These are phyloP conservation scores for Chrysophaeum taylorii DNA, from an alignment of 352 stramenopile genomes.

Conservation along the genomic window DNA sequence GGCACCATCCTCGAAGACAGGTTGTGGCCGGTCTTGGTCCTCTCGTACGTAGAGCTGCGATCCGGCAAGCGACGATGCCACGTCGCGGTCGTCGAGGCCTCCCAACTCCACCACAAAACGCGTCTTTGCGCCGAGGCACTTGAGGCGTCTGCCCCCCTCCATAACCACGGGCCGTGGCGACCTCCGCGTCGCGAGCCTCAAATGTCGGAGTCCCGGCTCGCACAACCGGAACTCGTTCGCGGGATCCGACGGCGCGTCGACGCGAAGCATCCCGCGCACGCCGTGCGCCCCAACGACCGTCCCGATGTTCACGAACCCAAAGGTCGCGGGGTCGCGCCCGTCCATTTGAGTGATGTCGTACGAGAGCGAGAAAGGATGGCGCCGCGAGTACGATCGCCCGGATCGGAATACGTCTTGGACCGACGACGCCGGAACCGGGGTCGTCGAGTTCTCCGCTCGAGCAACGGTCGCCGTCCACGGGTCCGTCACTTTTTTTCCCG, in stretches of 20 bases:
- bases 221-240: neutral
- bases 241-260: neutral
- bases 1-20: neutral
- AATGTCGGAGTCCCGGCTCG: neutral
- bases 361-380: no score
- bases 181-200: neutral
- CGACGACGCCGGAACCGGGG: no score
- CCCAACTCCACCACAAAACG: neutral
- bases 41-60: neutral
- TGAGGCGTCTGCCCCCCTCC: neutral
- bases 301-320: neutral
- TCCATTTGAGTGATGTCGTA: no score
- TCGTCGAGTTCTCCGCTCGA: no score
- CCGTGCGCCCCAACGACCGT: conserved; percentile 3
- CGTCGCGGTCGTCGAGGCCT: neutral
- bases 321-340: neutral
- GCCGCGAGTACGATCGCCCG: no score
- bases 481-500: no score
- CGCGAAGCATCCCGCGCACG: neutral
- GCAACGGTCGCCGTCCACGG: no score
- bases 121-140: neutral
- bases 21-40: neutral
- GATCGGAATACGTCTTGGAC: no score
- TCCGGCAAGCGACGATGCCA: neutral
- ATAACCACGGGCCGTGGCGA: conserved; percentile 1